Conservation (phyloP, 352 stramenopile genomes). For the Globisporangium okanoganense region DNA sequence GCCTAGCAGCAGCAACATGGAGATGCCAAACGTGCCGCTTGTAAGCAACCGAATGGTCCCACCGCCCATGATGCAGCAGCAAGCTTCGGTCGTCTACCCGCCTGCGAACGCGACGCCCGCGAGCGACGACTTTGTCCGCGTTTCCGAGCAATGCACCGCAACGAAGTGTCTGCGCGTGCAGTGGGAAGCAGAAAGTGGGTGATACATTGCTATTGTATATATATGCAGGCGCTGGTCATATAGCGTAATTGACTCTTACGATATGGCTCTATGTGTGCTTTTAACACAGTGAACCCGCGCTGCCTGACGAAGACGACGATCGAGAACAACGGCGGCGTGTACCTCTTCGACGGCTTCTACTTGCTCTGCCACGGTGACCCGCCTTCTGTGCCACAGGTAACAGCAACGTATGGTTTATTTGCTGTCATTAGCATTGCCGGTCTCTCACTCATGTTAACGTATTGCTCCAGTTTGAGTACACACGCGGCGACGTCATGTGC, state of each 20-base stretch:
- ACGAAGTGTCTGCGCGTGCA: conserved; percentile 68
- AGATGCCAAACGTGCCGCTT: not conserved
- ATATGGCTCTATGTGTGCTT: not conserved
- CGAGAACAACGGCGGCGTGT: conserved; percentile 50
- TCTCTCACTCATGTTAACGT: not conserved
- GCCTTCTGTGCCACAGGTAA: conserved; percentile 53
- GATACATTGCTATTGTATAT: not conserved
- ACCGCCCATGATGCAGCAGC: not conserved
- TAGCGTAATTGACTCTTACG: not conserved
- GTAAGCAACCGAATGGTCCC: not conserved
- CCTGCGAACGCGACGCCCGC: conserved; percentile 10
- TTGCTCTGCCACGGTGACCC: conserved; percentile 67
- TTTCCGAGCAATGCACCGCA: conserved; percentile 62
- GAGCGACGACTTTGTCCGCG: conserved; percentile 47
- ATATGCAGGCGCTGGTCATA: not conserved
- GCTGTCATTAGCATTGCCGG: not conserved
- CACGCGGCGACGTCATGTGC: conserved; percentile 72
- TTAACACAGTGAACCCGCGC: conserved; percentile 61
- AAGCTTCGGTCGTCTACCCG: not conserved
- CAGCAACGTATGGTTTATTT: not conserved
- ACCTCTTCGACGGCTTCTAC: conserved; percentile 87
- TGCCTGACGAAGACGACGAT: conserved; percentile 71
- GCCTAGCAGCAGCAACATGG: not conserved
- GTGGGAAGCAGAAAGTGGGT: conserved; percentile 77
- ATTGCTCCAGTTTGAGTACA: conserved; percentile 74